These are phyloP conservation scores for Solanum peruvianum DNA, from an alignment of 257 asterid genomes.

Conservation along the genomic window DNA sequence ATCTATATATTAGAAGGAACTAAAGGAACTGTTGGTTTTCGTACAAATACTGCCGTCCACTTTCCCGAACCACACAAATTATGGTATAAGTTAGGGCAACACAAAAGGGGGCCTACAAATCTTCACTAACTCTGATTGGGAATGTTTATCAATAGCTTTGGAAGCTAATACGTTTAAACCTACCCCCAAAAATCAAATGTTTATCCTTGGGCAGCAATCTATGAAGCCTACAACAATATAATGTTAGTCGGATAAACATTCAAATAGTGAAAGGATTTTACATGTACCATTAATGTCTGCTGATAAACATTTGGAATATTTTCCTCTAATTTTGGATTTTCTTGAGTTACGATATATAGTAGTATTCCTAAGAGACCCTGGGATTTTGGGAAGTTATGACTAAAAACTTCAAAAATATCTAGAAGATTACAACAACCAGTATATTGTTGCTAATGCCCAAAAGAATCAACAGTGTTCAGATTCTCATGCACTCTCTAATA, in stretches of 20 bases:
- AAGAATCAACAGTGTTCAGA: not conserved
- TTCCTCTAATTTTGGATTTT: not conserved
- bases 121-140: not conserved
- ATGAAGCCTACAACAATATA: not conserved
- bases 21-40: not conserved
- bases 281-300: not conserved
- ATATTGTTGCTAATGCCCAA: not conserved
- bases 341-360: not conserved
- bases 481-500: not conserved
- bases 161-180: not conserved
- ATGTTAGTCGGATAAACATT: not conserved
- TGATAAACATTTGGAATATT: not conserved
- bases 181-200: not conserved
- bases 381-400: not conserved
- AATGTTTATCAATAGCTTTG: not conserved
- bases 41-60: not conserved
- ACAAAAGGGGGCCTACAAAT: not conserved
- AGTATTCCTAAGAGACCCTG: not conserved
- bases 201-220: not conserved
- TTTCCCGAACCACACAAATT: not conserved
- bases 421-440: not conserved
- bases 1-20: not conserved
- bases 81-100: not conserved
- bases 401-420: not conserved
- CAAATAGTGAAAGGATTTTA: not conserved